Evolutionary conservation across 805 yeast genomes (phyloP).

Genomic region (Starmerella roubikii): DNA sequence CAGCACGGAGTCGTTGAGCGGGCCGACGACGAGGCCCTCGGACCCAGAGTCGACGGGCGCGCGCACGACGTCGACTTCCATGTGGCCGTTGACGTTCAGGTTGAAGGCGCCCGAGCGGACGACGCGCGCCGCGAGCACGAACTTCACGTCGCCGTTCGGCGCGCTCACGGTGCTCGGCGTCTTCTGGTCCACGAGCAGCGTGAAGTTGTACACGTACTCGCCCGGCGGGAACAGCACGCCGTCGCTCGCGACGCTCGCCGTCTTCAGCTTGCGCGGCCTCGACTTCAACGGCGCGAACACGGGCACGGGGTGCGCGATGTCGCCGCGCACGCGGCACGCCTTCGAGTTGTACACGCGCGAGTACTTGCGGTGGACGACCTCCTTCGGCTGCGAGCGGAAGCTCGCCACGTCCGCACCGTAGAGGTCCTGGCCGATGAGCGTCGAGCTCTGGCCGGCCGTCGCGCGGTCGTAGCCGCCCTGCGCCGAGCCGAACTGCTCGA

Average conservation of each 20-base stretch:
- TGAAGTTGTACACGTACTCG: constrained; percentile 72
- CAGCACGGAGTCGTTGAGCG: constrained; percentile 61
- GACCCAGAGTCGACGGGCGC: constrained; percentile 41
- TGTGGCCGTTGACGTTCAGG: constrained; percentile 44
- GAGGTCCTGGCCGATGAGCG: constrained; percentile 23
- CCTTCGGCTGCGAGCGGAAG: constrained; percentile 13
- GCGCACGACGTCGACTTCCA: constrained; percentile 50
- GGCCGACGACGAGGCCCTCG: constrained; percentile 48
- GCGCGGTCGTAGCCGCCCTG: constrained; percentile 9
- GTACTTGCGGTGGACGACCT: constrained; percentile 12
- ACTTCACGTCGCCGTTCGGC: constrained; percentile 59
- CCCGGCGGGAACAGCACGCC: constrained; percentile 48
- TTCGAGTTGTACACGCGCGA: constrained; percentile 11
- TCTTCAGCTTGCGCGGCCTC: constrained; percentile 18
- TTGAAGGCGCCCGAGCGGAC: constrained; percentile 67
- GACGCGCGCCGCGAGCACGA: constrained; percentile 45
- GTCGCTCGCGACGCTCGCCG: constrained; percentile 14
- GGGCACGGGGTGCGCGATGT: constrained; percentile 15
- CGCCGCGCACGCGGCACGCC: constrained; percentile 11
- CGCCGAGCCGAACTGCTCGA: constrained; percentile 19
- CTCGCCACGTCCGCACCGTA: constrained; percentile 26
- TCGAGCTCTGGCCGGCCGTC: constrained; percentile 18
- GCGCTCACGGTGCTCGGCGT: constrained; percentile 59
- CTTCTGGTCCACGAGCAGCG: constrained; percentile 62
- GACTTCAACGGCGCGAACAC: constrained; percentile 15